phyloP scores from a whole-genome alignment of 495 filamentous ascomycete species.

The Sphaerosporella brunnea region DNA sequence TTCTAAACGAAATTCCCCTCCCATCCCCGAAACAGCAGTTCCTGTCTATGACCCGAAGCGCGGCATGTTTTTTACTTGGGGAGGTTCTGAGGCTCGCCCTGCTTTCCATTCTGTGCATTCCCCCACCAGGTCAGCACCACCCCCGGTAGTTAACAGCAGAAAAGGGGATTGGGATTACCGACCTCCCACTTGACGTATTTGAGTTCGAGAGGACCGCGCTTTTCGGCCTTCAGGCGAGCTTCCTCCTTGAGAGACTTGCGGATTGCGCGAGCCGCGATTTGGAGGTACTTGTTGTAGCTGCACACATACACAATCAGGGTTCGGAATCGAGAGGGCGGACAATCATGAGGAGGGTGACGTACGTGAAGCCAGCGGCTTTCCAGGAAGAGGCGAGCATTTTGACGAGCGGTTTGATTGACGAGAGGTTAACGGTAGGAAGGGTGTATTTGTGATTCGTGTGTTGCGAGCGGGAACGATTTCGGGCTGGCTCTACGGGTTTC shows the following conservation, averaged over 20 bases:
- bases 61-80: too few relatives aligned
- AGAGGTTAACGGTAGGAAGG: too few relatives aligned
- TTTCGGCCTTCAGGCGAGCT: conserved; percentile 67
- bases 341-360: conserved; percentile 28
- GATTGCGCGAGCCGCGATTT: conserved; percentile 57
- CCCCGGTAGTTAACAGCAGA: conserved; percentile 6
- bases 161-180: conserved; percentile 6
- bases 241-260: conserved; percentile 91
- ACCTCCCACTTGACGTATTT: conserved; percentile 96
- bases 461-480: too few relatives aligned
- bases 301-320: conserved; percentile 15
- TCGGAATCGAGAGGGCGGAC: conserved; percentile 2
- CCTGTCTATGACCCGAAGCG: too few relatives aligned
- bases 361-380: conserved; percentile 97
- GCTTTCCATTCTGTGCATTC: conserved; percentile 71
- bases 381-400: conserved; percentile 96
- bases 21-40: background rate
- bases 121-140: background rate
- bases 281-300: conserved; percentile 73
- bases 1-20: background rate
- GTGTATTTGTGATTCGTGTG: too few relatives aligned
- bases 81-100: conserved; percentile 32
- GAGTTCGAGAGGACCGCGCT: conserved; percentile 74
- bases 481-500: too few relatives aligned
- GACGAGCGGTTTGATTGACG: too few relatives aligned